These are phyloP conservation scores for Salmacisia buchloeana DNA, from an alignment of 1,284 basidiomycete species.

Conservation along the genomic window DNA sequence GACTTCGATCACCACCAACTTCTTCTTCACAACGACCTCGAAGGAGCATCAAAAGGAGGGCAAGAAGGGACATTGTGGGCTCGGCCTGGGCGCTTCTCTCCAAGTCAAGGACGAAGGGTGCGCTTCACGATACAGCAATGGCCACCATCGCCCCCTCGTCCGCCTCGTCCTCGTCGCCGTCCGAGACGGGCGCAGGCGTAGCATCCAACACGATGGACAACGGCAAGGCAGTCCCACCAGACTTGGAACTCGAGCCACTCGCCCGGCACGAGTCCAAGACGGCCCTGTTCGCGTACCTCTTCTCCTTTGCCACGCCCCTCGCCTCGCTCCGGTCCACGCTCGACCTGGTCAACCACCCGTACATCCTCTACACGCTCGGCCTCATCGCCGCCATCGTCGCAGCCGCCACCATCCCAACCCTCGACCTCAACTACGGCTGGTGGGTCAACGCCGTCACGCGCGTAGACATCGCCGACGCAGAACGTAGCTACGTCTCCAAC, in stretches of 20 bases:
- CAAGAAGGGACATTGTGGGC: no score
- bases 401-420: constrained; percentile 29
- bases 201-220: no score
- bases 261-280: constrained; percentile 12
- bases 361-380: constrained; percentile 34
- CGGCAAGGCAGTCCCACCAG: no score
- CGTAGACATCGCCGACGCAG: constrained; percentile 14
- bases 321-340: constrained; percentile 16
- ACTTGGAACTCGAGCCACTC: not conserved
- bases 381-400: constrained; percentile 29
- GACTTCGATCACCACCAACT: no score
- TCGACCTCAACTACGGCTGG: constrained; percentile 45
- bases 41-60: no score
- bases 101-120: no score
- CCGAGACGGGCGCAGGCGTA: no score
- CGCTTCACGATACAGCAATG: no score
- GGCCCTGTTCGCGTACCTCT: constrained; percentile 33
- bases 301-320: constrained; percentile 32
- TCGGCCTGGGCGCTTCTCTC: no score
- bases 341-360: constrained; percentile 33
- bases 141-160: no score
- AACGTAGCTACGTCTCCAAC: constrained; percentile 26
- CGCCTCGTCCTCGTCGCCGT: no score
- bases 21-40: no score
- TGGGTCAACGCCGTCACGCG: constrained; percentile 40